Conservation (phyloP, 164 flowering plant species). For the Magnolia kwangsiensis region DNA sequence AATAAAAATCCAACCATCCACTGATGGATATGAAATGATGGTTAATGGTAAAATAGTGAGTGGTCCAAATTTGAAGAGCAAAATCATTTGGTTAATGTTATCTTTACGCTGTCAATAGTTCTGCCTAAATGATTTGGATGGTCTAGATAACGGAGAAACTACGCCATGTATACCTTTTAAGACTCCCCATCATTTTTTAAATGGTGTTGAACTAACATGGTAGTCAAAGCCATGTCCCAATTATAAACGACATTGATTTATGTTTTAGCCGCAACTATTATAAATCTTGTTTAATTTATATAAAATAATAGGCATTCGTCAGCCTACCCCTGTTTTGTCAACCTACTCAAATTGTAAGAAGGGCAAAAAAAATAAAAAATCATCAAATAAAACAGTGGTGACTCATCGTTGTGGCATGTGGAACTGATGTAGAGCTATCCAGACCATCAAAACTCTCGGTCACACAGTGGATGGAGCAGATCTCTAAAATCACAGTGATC, state of each 20-base stretch:
- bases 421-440: neutral
- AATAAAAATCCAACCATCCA: neutral
- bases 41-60: neutral
- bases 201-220: neutral
- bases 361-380: neutral
- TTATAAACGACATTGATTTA: neutral
- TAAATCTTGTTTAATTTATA: too few relatives aligned
- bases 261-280: neutral
- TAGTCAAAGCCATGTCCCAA: neutral
- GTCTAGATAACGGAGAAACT: neutral
- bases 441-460: neutral
- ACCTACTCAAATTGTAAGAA: neutral
- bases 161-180: neutral
- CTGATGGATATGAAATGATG: neutral
- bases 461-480: too few relatives aligned
- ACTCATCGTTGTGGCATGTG: neutral
- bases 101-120: neutral
- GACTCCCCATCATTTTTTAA: neutral
- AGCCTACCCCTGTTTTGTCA: neutral
- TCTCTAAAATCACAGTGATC: neutral
- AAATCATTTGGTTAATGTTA: neutral
- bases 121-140: neutral
- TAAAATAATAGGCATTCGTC: neutral
- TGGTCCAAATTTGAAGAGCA: neutral
- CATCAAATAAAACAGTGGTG: neutral